Evolutionary conservation across 352 stramenopile genomes (phyloP), one percentile per base, ranked within the genome.

Genomic region (Phytophthora hybrid): DNA sequence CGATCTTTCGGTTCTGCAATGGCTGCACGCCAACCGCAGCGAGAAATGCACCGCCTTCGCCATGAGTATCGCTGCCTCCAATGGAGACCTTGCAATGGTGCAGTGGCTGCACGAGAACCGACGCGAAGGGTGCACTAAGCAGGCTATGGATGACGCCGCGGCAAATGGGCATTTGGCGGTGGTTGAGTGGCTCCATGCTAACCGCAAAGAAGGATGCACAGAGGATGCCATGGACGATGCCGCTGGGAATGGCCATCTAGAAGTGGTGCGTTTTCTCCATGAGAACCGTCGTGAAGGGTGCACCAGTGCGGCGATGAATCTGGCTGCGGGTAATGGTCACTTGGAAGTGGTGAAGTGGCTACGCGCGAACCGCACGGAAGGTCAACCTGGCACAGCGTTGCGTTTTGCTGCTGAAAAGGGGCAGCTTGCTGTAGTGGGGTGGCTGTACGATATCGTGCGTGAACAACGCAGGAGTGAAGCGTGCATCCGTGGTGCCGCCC

Each of bases 141-240:
- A 71, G 18, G 68, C 55, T 10, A 75, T 75, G 62, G 68, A 75
- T 10, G 62, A 66, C 46, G 62, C 55, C 0, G 69, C 62, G 6
- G 57, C 41, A 31, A 71, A 67, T 59, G 69, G 69, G 5, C 62
- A 72, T 32, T 47, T 76, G 9, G 37, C 21, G 32, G 63, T 72
- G 47, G 56, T 76, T 19, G 11, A 59, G n/a, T 76, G 57, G 47
- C 69, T 76, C 14, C 62, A 75, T 29, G 6, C 18, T n/a, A 70
- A 71, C 41, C 61, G 68, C 9, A n/a, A 18, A 2, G 68, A 74
- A 74, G 61, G 61, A 8, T 74, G 67, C 23, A 70, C 31, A 16
- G 54, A 65, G 37, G 61, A 64, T n/a, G 67, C 67, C 23, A 71
- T 76, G 69, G 69, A 75, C 39, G 44, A 53, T 41, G 62, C 61